phyloP scores from a whole-genome alignment of 257 asterid species.

The Lycium barbarum region DNA sequence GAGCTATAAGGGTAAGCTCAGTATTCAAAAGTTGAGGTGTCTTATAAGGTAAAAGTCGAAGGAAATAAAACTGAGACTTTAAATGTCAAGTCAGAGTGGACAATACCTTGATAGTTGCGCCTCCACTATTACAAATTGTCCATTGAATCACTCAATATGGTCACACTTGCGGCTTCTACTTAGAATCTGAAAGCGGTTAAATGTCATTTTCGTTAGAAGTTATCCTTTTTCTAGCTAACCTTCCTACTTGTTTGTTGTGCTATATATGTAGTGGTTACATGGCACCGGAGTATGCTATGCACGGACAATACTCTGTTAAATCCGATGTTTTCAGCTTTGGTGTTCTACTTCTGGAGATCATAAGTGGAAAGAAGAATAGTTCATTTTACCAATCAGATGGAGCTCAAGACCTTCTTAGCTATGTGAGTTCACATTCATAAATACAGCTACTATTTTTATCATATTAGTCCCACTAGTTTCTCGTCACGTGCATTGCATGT shows the following conservation, averaged over 20 bases:
- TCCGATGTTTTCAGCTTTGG: slow-evolving; percentile 45
- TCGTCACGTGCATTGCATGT: too few relatives aligned
- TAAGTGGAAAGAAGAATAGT: slow-evolving; percentile 34
- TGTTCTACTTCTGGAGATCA: slow-evolving; percentile 36
- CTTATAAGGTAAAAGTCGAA: background rate
- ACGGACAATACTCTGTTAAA: slow-evolving; percentile 34
- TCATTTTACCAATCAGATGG: slow-evolving; percentile 19
- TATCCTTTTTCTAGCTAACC: background rate
- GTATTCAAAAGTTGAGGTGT: background rate
- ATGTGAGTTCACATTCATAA: slow-evolving; percentile 34
- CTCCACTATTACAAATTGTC: background rate
- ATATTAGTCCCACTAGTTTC: too few relatives aligned
- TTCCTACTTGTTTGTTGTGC: background rate
- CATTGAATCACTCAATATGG: background rate
- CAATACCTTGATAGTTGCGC: background rate
- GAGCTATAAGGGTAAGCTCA: background rate
- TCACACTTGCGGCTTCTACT: background rate
- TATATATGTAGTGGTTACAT: slow-evolving; percentile 36
- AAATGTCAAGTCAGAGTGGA: background rate
- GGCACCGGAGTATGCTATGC: slow-evolving; percentile 35
- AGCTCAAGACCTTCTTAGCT: slow-evolving; percentile 21
- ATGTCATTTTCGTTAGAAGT: background rate
- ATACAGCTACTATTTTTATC: too few relatives aligned
- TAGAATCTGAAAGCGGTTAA: background rate
- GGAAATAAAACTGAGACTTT: background rate